Evolutionary conservation across 2,329 filamentous ascomycete species (phyloP).

Genomic region (Penicillium paneum): DNA sequence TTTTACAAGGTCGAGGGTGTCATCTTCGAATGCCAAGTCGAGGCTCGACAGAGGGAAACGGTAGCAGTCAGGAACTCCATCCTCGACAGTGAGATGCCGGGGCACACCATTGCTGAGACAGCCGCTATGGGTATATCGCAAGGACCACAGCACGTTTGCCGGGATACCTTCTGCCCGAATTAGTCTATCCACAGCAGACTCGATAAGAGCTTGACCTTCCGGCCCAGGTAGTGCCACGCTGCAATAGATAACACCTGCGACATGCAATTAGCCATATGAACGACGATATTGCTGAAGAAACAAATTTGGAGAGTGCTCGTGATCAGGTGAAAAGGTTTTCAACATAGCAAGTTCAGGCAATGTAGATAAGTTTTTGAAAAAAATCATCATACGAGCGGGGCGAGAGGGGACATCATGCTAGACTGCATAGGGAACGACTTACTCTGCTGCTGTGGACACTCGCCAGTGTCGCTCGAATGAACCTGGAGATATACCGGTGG

Average conservation of each 20-base stretch:
- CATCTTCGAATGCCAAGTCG: slow-evolving; percentile 73
- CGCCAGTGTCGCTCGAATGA: slow-evolving; percentile 87
- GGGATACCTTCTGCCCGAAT: slow-evolving; percentile 36
- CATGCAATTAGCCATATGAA: slow-evolving; percentile 35
- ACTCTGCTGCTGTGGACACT: slow-evolving; percentile 88
- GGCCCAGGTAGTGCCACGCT: slow-evolving; percentile 41
- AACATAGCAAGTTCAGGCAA: slow-evolving; percentile 95
- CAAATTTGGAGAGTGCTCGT: slow-evolving; percentile 37
- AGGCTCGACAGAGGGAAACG: slow-evolving; percentile 58
- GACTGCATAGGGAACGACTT: slow-evolving; percentile 51
- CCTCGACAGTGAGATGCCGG: slow-evolving; percentile 14
- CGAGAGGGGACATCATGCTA: slow-evolving; percentile 11
- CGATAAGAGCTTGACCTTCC: slow-evolving; percentile 41
- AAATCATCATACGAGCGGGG: slow-evolving; percentile 72
- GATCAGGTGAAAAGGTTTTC: slow-evolving; percentile 81
- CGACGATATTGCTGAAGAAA: slow-evolving; percentile 18
- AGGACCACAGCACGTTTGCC: slow-evolving; percentile 50
- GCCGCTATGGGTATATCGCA: slow-evolving; percentile 52
- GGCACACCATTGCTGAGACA: slow-evolving; percentile 15
- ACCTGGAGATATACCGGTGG: slow-evolving; percentile 61
- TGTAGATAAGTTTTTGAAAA: slow-evolving; percentile 95
- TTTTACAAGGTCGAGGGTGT: slow-evolving; percentile 63
- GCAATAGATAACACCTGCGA: slow-evolving; percentile 58
- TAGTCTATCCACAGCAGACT: slow-evolving; percentile 40
- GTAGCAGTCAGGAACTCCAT: slow-evolving; percentile 47